These are phyloP conservation scores for Cryomyces antarcticus DNA, from an alignment of 495 filamentous ascomycete species.

Conservation along the genomic window DNA sequence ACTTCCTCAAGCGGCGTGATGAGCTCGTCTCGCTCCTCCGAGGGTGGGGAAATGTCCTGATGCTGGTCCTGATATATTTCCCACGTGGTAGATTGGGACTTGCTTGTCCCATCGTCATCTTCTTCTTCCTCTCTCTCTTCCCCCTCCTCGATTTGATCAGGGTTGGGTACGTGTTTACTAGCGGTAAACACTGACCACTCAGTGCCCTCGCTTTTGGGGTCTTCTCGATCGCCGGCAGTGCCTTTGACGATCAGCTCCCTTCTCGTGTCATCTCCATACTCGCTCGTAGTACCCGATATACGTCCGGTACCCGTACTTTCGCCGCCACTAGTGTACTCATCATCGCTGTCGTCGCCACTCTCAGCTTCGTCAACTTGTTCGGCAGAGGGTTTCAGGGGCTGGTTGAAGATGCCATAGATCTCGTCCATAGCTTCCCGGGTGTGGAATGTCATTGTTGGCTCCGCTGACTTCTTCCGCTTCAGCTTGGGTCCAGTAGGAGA, in stretches of 20 bases:
- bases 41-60: background rate
- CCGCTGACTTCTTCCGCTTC: constrained; percentile 48
- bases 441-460: constrained; percentile 93
- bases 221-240: constrained; percentile 21
- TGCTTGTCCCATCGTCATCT: constrained; percentile 13
- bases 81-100: constrained; percentile 2
- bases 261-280: constrained; percentile 42
- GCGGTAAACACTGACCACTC: constrained; percentile 77
- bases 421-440: constrained; percentile 91
- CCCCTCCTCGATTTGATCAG: constrained; percentile 13
- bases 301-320: constrained; percentile 64
- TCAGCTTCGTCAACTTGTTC: constrained; percentile 20
- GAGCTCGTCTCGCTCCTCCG: constrained; percentile 5
- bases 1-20: constrained; percentile 15
- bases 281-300: constrained; percentile 38
- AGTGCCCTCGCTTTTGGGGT: constrained; percentile 37
- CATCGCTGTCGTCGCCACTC: constrained; percentile 34
- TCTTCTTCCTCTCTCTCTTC: constrained; percentile 19
- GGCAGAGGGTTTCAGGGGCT: constrained; percentile 42
- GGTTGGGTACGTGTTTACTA: constrained; percentile 41
- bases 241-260: constrained; percentile 23
- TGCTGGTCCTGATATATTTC: background rate
- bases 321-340: constrained; percentile 58
- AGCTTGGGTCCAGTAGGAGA: constrained; percentile 66
- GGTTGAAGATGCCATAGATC: constrained; percentile 92